phyloP scores from a whole-genome alignment of 495 filamentous ascomycete genomes.

The Staphylotrichum longicolle region DNA sequence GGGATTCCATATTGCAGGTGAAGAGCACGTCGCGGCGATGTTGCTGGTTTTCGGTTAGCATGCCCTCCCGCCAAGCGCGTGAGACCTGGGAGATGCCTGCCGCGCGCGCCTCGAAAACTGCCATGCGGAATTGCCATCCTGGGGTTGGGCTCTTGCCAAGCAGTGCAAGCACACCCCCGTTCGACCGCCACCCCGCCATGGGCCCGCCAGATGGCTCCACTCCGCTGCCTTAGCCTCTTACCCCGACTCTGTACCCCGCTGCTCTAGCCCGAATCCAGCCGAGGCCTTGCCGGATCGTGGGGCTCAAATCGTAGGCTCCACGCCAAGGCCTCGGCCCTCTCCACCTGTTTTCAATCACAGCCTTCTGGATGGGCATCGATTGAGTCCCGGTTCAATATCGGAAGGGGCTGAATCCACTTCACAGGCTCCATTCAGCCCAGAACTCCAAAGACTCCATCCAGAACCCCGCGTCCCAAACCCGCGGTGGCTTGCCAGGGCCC shows the following conservation, averaged over 20 bases:
- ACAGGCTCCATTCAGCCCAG: not conserved
- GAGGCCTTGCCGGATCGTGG: not conserved
- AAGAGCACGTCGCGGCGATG: constrained; percentile 7
- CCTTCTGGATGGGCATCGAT: not conserved
- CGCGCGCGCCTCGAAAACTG: not conserved
- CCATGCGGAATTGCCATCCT: constrained; percentile 4
- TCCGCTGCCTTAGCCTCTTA: not conserved
- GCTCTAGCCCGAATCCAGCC: constrained; percentile 7
- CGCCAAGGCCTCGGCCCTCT: not conserved
- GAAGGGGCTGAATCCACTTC: not conserved
- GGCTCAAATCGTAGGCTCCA: not conserved
- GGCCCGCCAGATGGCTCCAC: not conserved
- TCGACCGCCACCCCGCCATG: too few species aligned
- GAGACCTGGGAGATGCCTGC: too few species aligned
- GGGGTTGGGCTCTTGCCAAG: not conserved
- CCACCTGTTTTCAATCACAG: constrained; percentile 1
- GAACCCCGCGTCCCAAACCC: not conserved
- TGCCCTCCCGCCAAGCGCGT: not conserved
- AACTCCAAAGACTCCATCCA: not conserved
- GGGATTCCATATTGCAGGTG: too few species aligned
- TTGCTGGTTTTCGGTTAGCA: constrained; percentile 22
- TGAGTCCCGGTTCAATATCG: too few species aligned
- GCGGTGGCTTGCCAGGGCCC: not conserved
- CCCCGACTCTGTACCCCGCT: not conserved
- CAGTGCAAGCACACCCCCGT: not conserved